Conservation (phyloP, 768 basidiomycete genomes). For the Panus rudis region DNA sequence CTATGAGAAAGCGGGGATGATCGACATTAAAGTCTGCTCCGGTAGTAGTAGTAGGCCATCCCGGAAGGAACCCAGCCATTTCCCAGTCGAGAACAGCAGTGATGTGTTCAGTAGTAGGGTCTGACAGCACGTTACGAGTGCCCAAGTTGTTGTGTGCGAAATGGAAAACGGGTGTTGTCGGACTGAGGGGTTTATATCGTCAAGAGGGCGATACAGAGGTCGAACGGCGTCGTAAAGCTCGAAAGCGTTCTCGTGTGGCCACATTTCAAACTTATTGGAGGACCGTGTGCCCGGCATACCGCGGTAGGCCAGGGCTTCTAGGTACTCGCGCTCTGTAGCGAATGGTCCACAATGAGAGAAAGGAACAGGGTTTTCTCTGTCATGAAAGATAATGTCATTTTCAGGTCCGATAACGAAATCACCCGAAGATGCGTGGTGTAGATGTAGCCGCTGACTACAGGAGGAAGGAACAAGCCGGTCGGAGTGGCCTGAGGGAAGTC, state of each 20-base stretch:
- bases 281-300: neutral
- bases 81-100: slow-evolving; percentile 1
- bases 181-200: no score
- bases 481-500: no score
- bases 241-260: slow-evolving; percentile 1
- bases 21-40: no score
- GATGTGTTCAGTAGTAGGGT: neutral
- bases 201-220: neutral
- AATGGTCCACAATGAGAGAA: slow-evolving; percentile 3
- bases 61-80: neutral
- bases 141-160: neutral
- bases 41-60: neutral
- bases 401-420: neutral
- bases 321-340: neutral
- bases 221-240: neutral
- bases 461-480: no score
- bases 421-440: no score
- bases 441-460: no score
- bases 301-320: neutral
- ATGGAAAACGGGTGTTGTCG: neutral
- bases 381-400: slow-evolving; percentile 23
- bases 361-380: slow-evolving; percentile 23
- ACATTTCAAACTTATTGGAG: neutral
- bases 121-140: neutral
- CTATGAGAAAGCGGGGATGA: no score